Conservation (phyloP, 2,329 filamentous ascomycete genomes). For the Neonectria coccinea region DNA sequence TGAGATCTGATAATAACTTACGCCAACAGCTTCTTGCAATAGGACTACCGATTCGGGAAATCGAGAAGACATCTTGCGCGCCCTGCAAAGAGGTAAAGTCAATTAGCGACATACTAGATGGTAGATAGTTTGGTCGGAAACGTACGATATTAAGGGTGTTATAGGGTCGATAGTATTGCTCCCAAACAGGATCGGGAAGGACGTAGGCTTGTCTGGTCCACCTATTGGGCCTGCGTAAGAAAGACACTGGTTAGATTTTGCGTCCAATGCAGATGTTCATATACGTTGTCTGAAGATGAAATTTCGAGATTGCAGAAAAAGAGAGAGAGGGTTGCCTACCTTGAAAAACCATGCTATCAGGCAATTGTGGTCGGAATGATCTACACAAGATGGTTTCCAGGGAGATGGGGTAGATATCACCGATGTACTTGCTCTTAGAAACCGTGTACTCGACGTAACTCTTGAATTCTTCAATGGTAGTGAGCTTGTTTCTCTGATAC, state of each 20-base stretch:
- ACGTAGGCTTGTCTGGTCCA: slow-evolving; percentile 39
- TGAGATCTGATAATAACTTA: slow-evolving; percentile 41
- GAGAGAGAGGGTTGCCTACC: slow-evolving; percentile 30
- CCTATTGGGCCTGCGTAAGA: slow-evolving; percentile 36
- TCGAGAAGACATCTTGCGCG: slow-evolving; percentile 44
- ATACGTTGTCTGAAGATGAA: neutral
- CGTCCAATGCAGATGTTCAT: neutral
- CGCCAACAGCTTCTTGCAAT: slow-evolving; percentile 49
- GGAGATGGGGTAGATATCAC: slow-evolving; percentile 47
- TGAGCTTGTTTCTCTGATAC: slow-evolving; percentile 45
- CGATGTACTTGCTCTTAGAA: slow-evolving; percentile 49
- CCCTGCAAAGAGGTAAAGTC: slow-evolving; percentile 36
- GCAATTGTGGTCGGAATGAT: slow-evolving; percentile 41
- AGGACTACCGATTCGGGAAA: slow-evolving; percentile 49
- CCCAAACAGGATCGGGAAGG: slow-evolving; percentile 54
- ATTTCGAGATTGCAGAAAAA: neutral
- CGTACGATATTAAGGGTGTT: slow-evolving; percentile 51
- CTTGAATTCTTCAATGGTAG: slow-evolving; percentile 39
- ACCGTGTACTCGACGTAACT: slow-evolving; percentile 40
- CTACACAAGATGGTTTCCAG: slow-evolving; percentile 43
- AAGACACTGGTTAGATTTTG: slow-evolving; percentile 14
- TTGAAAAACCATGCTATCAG: slow-evolving; percentile 47
- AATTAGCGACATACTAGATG: slow-evolving; percentile 23
- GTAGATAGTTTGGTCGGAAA: slow-evolving; percentile 22
- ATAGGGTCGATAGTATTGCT: slow-evolving; percentile 55